phyloP scores from a whole-genome alignment of 371 early-diverging fungal genomes.

The Mortierella polycephala region DNA sequence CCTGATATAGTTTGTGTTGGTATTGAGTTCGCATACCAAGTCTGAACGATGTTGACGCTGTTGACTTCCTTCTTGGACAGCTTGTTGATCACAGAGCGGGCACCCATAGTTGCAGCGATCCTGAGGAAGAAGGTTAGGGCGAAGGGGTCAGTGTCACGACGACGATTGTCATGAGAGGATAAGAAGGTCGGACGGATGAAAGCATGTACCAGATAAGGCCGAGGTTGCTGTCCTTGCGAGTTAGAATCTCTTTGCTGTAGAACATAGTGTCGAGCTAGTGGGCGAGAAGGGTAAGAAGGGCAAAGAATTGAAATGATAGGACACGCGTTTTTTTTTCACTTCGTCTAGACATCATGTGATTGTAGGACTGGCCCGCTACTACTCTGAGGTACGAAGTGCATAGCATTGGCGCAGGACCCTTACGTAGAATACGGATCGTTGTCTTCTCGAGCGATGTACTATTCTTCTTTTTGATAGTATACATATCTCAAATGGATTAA shows the following conservation, averaged over 20 bases:
- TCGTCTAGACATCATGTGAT: neutral
- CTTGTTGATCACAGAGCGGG: slow-evolving; percentile 53
- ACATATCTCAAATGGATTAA: no score
- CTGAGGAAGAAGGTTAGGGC: slow-evolving; percentile 12
- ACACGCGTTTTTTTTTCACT: no score
- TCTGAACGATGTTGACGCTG: slow-evolving; percentile 53
- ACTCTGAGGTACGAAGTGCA: no score
- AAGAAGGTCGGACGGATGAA: neutral
- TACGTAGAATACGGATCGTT: no score
- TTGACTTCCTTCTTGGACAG: slow-evolving; percentile 57
- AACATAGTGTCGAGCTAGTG: slow-evolving; percentile 25
- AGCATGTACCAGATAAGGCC: slow-evolving; percentile 42
- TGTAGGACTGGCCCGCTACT: neutral
- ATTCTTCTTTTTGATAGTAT: no score
- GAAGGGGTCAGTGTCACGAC: neutral
- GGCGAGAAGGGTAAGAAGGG: neutral
- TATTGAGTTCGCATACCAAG: slow-evolving; percentile 43
- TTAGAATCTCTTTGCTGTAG: slow-evolving; percentile 50
- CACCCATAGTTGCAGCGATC: slow-evolving; percentile 58
- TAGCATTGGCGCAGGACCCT: no score
- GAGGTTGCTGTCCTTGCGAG: slow-evolving; percentile 44
- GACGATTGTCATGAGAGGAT: neutral
- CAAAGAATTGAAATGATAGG: neutral
- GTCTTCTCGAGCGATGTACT: no score
- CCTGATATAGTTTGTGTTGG: neutral